Percentiles rank a stretch among this genome's conserved stretches.
Evolutionary conservation across 129 eudicot genomes (phyloP).

Genomic region (Calendula officinalis): DNA sequence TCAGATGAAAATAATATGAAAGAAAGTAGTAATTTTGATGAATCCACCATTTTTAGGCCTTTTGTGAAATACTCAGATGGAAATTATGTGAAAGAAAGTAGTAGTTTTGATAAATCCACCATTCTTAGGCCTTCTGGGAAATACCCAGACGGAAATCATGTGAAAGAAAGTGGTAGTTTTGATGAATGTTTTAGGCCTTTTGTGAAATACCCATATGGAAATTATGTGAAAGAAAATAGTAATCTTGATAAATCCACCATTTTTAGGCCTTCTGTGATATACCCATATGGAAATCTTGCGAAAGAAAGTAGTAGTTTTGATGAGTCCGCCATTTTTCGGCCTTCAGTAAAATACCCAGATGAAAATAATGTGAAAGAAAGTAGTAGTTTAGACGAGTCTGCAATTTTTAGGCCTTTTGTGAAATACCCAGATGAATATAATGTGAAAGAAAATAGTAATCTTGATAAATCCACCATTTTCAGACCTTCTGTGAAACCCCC

Average conservation of each 20-base stretch:
- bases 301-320: not conserved
- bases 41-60: not conserved
- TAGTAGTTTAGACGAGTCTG: slow-evolving; percentile 11
- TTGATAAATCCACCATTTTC: slow-evolving; percentile 2
- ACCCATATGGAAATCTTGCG: slow-evolving; percentile 1
- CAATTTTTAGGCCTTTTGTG: slow-evolving; percentile 13
- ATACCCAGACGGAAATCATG: slow-evolving; percentile 6
- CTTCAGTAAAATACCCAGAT: slow-evolving; percentile 24
- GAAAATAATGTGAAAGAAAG: slow-evolving; percentile 13
- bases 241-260: slow-evolving; percentile 11
- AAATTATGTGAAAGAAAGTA: slow-evolving; percentile 8
- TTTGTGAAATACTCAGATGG: slow-evolving; percentile 21
- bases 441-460: not conserved
- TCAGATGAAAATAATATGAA: slow-evolving; percentile 18
- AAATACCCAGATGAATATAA: slow-evolving; percentile 8
- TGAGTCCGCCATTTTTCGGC: slow-evolving; percentile 7
- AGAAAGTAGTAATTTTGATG: not conserved
- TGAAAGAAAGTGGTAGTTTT: not conserved
- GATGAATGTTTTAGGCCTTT: slow-evolving; percentile 20
- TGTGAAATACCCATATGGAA: slow-evolving; percentile 23
- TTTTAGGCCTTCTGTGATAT: slow-evolving; percentile 12
- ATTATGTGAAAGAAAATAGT: slow-evolving; percentile 5
- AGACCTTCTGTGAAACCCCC: slow-evolving; percentile 33
- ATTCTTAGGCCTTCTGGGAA: slow-evolving; percentile 15
- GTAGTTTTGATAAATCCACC: slow-evolving; percentile 11